Conservation (phyloP, 2,329 filamentous ascomycete genomes). For the Alternaria solani region DNA sequence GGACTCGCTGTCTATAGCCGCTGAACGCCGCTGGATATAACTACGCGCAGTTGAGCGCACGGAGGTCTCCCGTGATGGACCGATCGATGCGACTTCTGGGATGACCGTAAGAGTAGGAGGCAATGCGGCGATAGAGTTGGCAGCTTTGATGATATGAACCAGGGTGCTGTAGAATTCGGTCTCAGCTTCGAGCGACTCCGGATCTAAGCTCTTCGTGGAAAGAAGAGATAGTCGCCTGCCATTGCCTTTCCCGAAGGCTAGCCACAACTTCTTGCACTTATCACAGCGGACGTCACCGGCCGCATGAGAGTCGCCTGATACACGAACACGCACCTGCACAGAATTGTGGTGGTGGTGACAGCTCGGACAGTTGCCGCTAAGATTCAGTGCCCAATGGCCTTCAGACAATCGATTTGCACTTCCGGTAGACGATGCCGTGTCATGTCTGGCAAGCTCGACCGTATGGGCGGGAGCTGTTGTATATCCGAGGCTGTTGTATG, state of each 20-base stretch:
- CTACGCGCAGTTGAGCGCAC: slow-evolving; percentile 3
- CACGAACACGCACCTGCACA: slow-evolving; percentile 27
- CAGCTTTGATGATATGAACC: slow-evolving; percentile 30
- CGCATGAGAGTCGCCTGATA: slow-evolving; percentile 18
- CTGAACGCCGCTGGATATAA: not conserved
- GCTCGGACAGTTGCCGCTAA: slow-evolving; percentile 40
- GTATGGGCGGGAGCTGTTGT: not conserved
- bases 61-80: slow-evolving; percentile 21
- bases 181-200: slow-evolving; percentile 26
- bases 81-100: slow-evolving; percentile 22
- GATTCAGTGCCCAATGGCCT: slow-evolving; percentile 31
- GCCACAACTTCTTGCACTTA: slow-evolving; percentile 33
- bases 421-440: slow-evolving; percentile 29
- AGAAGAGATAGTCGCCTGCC: slow-evolving; percentile 36
- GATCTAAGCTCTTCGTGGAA: slow-evolving; percentile 29
- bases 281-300: slow-evolving; percentile 34
- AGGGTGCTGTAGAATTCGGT: slow-evolving; percentile 26
- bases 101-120: slow-evolving; percentile 26
- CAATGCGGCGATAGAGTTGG: slow-evolving; percentile 26
- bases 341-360: slow-evolving; percentile 41
- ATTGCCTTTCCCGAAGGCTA: slow-evolving; percentile 35
- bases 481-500: not conserved
- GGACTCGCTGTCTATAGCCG: not conserved
- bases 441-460: slow-evolving; percentile 14
- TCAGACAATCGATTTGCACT: slow-evolving; percentile 26